Base-by-base conservation (phyloP, 2,329 filamentous ascomycete genomes). In the Chaetomiaceae sp. region DNA sequence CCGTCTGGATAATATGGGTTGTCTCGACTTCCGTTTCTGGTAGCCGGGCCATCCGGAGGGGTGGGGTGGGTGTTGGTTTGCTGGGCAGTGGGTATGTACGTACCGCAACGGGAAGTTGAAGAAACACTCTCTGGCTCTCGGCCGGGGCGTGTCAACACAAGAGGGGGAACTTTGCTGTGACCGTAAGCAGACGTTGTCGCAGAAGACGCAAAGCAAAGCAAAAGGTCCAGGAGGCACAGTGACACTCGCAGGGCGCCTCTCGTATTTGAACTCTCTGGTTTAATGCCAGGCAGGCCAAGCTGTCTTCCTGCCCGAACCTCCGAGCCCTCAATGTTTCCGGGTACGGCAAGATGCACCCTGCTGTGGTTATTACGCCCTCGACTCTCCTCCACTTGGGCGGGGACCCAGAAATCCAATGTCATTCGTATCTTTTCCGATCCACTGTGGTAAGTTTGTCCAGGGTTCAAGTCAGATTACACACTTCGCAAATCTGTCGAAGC, bases 211-310 rank as follows among this genome's bases (percentile, higher is more conserved):
- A 10, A 34, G 25, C 34, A 33, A 23, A 32, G 29, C 27, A 16
- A 23, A 23, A 32, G 30, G 25, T 8, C 13, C n/a, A 48, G 23
- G 29, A 38, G 21, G 23, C 20, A 16, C 33, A 29, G 32, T 36
- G 38, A 40, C 16, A 18, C 20, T 20, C 21, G 18, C 47, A 18
- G 38, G 50, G 46, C 34, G n/a, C 25, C 45, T 54, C 54, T 51
- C 54, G 52, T 59, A 59, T 59, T 59, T 59, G 52, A 53, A 16
- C 25, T 51, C 14, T 45, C 36, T 38, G 40, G 37, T 38, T 46
- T 11, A 33, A 33, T n/a, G n/a, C n/a, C n/a, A n/a, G 18, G 13
- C 27, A 36, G 30, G 49, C 56, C 46, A 44, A 52, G 51, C 46
- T 55, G 40, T 32, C 38, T 48, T 49, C 29, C 41, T 45, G 48